These are phyloP conservation scores for Ampelocalamus luodianensis DNA, from an alignment of 176 grass and related monocot species.

Conservation along the genomic window DNA sequence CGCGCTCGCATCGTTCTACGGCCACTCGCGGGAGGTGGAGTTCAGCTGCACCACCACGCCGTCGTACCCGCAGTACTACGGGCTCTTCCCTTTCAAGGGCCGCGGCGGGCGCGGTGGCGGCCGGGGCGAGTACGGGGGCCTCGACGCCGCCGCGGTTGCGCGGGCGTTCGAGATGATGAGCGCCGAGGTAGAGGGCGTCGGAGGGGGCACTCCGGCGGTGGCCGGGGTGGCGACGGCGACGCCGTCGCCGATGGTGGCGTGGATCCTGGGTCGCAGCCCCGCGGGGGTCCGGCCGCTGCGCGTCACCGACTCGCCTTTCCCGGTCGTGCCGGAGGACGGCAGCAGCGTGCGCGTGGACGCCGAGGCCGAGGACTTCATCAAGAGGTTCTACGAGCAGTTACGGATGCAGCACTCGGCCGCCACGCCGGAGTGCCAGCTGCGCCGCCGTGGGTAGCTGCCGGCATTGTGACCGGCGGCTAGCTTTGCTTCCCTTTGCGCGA, in stretches of 20 bases:
- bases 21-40: constrained; percentile 66
- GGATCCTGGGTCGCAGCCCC: constrained; percentile 72
- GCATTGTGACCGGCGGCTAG: neutral
- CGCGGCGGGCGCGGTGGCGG: constrained; percentile 17
- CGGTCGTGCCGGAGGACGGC: constrained; percentile 60
- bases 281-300: constrained; percentile 64
- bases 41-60: constrained; percentile 98
- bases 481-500: neutral
- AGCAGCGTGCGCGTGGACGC: constrained; percentile 59
- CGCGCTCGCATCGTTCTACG: constrained; percentile 54
- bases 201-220: constrained; percentile 22
- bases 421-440: constrained; percentile 39
- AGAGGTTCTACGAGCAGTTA: constrained; percentile 86
- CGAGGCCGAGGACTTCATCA: constrained; percentile 88
- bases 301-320: constrained; percentile 93
- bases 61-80: constrained; percentile 44
- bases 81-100: constrained; percentile 49
- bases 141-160: constrained; percentile 65
- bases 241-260: constrained; percentile 68
- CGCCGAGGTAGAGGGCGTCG: constrained; percentile 49
- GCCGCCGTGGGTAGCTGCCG: constrained; percentile 13
- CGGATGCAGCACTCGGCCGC: constrained; percentile 64
- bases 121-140: constrained; percentile 36
- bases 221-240: constrained; percentile 33
- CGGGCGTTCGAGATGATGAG: constrained; percentile 83